Evolutionary conservation across 257 asterid species (phyloP).

Genomic region (Gynochthodes officinalis): DNA sequence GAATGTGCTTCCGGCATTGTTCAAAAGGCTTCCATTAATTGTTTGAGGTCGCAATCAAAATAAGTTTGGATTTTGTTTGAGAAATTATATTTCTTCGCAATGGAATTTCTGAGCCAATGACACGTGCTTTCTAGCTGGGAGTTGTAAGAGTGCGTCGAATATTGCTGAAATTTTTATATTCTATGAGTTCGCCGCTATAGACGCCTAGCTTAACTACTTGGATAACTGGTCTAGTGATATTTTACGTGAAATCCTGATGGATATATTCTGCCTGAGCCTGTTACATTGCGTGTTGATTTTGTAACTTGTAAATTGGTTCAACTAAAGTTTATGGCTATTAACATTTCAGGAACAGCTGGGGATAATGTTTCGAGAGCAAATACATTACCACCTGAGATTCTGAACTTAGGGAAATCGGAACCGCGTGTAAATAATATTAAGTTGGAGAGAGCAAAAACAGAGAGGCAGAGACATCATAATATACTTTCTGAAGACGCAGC

Average conservation of each 20-base stretch:
- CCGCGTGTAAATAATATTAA: conserved; percentile 27
- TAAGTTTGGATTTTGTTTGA: background rate
- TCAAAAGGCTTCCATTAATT: background rate
- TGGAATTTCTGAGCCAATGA: too few species aligned
- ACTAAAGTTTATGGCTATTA: conserved; percentile 23
- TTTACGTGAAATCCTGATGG: background rate
- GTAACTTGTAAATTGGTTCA: conserved; percentile 5
- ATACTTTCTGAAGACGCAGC: conserved; percentile 69
- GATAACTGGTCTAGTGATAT: background rate
- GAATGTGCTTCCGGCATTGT: background rate
- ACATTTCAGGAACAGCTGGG: conserved; percentile 45
- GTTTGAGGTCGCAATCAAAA: background rate
- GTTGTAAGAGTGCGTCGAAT: background rate
- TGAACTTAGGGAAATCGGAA: conserved; percentile 40
- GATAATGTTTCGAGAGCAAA: conserved; percentile 40
- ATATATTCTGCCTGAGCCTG: background rate
- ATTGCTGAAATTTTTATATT: background rate
- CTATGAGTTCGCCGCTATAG: background rate
- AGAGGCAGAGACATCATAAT: conserved; percentile 48
- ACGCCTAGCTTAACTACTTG: too few species aligned
- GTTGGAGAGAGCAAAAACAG: conserved; percentile 66
- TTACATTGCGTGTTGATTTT: background rate
- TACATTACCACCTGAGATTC: conserved; percentile 46
- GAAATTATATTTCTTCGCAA: background rate
- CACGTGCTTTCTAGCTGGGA: background rate